A percentile compares a stretch with the other conserved stretches of the same genome.
Conservation (phyloP, 192 early-diverging fungal genomes). For the Coemansia sp. region DNA sequence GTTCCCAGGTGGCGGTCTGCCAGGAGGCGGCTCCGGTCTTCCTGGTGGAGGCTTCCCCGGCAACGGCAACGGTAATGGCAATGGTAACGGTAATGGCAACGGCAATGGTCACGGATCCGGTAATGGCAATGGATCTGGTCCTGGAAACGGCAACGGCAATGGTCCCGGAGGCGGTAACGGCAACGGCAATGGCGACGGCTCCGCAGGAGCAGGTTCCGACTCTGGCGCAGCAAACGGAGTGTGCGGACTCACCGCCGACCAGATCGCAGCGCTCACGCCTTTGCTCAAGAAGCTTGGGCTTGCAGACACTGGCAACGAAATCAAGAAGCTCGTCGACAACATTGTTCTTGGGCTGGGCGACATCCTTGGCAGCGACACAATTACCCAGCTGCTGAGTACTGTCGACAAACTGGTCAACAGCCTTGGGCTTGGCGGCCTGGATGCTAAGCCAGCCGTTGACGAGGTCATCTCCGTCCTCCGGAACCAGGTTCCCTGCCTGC, state of each 20-base stretch:
- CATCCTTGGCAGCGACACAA: conserved; percentile 30
- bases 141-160: not conserved
- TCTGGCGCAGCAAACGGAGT: conserved; percentile 18
- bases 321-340: conserved; percentile 45
- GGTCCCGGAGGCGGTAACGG: conserved; percentile 9
- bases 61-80: conserved; percentile 11
- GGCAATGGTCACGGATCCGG: not conserved
- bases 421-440: conserved; percentile 44
- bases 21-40: conserved; percentile 25
- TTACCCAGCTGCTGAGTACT: conserved; percentile 26
- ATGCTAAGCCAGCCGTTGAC: conserved; percentile 38
- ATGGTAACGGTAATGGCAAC: conserved; percentile 5
- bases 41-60: conserved; percentile 9
- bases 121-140: conserved; percentile 8
- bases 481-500: conserved; percentile 45
- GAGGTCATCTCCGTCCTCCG: conserved; percentile 42
- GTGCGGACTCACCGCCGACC: conserved; percentile 27
- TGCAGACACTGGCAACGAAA: conserved; percentile 41
- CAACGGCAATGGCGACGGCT: conserved; percentile 8
- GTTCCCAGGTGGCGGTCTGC: conserved; percentile 13
- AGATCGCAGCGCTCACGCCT: conserved; percentile 39
- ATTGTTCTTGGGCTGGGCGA: conserved; percentile 41
- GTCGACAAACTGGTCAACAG: conserved; percentile 34
- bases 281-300: conserved; percentile 47
- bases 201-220: not conserved